Base-by-base conservation (phyloP, 1,139 yeast species). In the Pneumocystis oryctolagi region DNA sequence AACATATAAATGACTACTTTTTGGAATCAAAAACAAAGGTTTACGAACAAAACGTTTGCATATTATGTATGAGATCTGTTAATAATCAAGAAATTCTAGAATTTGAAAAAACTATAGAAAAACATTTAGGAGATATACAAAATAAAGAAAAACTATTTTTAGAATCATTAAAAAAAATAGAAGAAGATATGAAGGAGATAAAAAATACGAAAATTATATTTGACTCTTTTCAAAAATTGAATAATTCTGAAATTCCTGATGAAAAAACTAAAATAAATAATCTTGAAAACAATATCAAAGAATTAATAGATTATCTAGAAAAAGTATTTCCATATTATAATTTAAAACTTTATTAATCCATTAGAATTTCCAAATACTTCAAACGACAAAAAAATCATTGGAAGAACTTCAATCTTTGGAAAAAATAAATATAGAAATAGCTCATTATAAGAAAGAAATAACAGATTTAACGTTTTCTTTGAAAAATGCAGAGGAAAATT, bases 351-450 rank as follows among this genome's bases (percentile, higher is more conserved):
- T 25, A 47, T 47, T 47, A 47, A 47, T 47, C 12, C 25, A 47
- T 25, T 47, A 47, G 55, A 47, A 25, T 47, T 47, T 20, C 25
- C 55, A 47, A 47, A 47, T 47, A 47, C 55, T 47, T 8, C 12
- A 47, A 47, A 47, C 55, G 25, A 28, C n/a, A 25, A 32, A 40
- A 9, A 37, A 47, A 35, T 58, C 31, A 2, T 34, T 59, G 4
- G 62, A 63, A 60, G 71, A 69, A 1, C 67, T 75, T 9, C 73
- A 76, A 5, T 60, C 64, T 0, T 79, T 81, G 47, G 67, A 80
- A 25, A 71, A 73, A 2, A 74, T 72, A 4, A 68, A 69, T 3
- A 70, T 77, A 16, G 74, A 72, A 59, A 64, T 70, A 30, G 12
- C 67, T 2, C 65, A 74, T 9, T 64, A 62, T 20, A 63, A 61